phyloP scores from a whole-genome alignment of 208 protist species.

The Leishmania aethiopica region DNA sequence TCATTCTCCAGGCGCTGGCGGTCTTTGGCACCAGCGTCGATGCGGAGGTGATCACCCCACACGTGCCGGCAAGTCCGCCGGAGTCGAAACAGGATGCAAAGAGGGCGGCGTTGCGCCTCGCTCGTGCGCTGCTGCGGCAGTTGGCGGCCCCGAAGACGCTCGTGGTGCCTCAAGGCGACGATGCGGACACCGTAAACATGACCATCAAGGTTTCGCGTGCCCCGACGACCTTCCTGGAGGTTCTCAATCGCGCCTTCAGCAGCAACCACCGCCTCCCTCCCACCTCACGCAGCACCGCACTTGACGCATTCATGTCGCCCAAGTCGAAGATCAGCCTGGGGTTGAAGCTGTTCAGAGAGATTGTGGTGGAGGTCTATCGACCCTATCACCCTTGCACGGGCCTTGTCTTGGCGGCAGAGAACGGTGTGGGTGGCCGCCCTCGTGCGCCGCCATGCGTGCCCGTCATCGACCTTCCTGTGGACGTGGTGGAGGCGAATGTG shows the following conservation, averaged over 20 bases:
- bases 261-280: constrained; percentile 54
- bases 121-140: constrained; percentile 38
- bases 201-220: constrained; percentile 28
- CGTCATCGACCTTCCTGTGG: constrained; percentile 48
- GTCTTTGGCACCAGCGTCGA: constrained; percentile 46
- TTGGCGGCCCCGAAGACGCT: constrained; percentile 38
- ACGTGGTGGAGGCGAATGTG: constrained; percentile 48
- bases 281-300: constrained; percentile 42
- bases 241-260: constrained; percentile 64
- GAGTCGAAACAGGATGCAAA: constrained; percentile 15
- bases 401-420: constrained; percentile 40
- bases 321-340: constrained; percentile 64
- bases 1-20: constrained; percentile 41
- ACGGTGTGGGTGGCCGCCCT: constrained; percentile 26
- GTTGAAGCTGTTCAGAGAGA: constrained; percentile 62
- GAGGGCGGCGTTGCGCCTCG: constrained; percentile 26
- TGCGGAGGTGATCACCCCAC: constrained; percentile 41
- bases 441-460: constrained; percentile 45
- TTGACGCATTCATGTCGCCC: constrained; percentile 66
- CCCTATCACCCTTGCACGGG: constrained; percentile 51
- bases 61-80: neutral
- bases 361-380: constrained; percentile 62
- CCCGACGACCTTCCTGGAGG: constrained; percentile 55
- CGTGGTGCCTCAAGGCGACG: constrained; percentile 23
- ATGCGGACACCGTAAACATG: constrained; percentile 34